These are phyloP conservation scores for Eucalyptus dawsonii DNA, from an alignment of 345 rosid species.

Conservation along the genomic window DNA sequence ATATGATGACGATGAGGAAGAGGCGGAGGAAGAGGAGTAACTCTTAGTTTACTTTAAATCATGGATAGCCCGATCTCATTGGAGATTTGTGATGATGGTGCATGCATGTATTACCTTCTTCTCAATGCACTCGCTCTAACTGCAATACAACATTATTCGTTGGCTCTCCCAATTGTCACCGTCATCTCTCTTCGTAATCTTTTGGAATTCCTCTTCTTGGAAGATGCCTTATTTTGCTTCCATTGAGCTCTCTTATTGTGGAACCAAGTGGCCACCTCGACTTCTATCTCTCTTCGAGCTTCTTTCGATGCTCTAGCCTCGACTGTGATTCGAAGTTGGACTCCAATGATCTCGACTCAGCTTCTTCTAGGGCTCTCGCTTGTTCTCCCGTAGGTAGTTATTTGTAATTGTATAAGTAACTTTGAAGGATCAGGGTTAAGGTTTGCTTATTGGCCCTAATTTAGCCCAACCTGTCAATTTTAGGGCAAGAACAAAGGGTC, in stretches of 20 bases:
- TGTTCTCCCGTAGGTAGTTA: background rate
- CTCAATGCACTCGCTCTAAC: background rate
- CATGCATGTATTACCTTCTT: background rate
- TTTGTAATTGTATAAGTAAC: background rate
- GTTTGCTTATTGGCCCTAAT: background rate
- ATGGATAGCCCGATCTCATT: rapidly evolving
- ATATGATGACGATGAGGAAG: no score
- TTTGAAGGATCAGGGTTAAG: background rate
- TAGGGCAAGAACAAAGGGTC: background rate
- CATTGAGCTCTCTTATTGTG: background rate
- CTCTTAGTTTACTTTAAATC: background rate
- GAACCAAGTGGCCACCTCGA: background rate
- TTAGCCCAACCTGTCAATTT: background rate
- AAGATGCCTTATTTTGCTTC: background rate
- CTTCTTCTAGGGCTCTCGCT: background rate
- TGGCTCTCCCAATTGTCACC: background rate
- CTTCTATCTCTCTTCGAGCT: background rate
- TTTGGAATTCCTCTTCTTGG: background rate
- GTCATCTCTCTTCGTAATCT: background rate
- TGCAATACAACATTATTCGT: background rate
- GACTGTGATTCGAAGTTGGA: background rate
- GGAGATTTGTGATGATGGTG: background rate
- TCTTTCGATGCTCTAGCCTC: background rate
- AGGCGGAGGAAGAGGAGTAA: background rate
- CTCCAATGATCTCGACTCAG: background rate